phyloP scores from a whole-genome alignment of 2,329 filamentous ascomycete species.

The Epichloe elymi region DNA sequence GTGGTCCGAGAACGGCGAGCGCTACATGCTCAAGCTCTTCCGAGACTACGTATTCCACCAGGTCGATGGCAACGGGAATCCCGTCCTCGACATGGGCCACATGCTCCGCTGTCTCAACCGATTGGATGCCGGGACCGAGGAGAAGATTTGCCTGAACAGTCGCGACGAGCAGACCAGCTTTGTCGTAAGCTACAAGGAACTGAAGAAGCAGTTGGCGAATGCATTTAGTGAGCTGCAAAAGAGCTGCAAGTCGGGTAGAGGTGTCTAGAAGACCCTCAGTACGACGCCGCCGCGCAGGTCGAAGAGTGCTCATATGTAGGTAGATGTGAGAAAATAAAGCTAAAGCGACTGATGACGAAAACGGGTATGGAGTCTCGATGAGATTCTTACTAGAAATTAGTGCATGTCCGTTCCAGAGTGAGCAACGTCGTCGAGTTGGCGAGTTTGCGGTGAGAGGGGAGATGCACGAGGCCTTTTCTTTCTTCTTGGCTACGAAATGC shows the following conservation, averaged over 20 bases:
- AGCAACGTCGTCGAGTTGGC: not conserved
- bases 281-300: conserved; percentile 3
- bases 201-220: conserved; percentile 52
- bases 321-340: not conserved
- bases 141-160: conserved; percentile 74
- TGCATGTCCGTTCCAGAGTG: too few relatives aligned
- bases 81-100: conserved; percentile 77
- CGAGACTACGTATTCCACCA: conserved; percentile 96
- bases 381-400: not conserved
- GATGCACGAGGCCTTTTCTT: not conserved
- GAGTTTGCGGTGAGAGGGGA: not conserved
- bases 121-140: conserved; percentile 77
- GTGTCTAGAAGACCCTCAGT: conserved; percentile 19
- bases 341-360: not conserved
- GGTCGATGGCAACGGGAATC: conserved; percentile 71
- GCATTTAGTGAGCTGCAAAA: conserved; percentile 48
- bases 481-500: not conserved
- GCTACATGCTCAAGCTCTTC: conserved; percentile 89
- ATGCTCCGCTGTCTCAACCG: conserved; percentile 82
- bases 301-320: conserved; percentile 5
- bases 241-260: conserved; percentile 23
- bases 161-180: conserved; percentile 84
- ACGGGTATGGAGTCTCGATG: too few relatives aligned
- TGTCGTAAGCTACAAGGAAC: conserved; percentile 78
- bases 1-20: conserved; percentile 88